These are phyloP conservation scores for Erodium maritimum DNA, from an alignment of 345 rosid genomes.

Conservation along the genomic window DNA sequence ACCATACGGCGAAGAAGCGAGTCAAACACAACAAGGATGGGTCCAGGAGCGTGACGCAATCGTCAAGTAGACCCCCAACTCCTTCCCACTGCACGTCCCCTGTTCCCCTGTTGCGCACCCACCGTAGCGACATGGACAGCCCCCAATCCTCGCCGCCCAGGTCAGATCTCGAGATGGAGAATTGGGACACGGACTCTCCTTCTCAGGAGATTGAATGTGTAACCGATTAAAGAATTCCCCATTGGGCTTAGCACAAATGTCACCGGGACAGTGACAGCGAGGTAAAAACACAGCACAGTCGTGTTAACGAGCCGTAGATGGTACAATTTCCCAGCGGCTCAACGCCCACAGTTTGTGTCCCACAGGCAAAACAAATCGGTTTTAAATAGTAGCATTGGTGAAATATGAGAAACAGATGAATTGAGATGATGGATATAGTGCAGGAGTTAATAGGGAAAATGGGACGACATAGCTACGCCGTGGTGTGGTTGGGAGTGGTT, in stretches of 20 bases:
- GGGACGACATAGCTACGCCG: slow-evolving; percentile 26
- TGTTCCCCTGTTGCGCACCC: slow-evolving; percentile 39
- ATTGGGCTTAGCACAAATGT: too few species aligned
- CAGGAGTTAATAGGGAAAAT: slow-evolving; percentile 19
- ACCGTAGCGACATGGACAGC: slow-evolving; percentile 26
- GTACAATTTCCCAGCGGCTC: too few species aligned
- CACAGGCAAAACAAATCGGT: too few species aligned
- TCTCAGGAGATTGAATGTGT: too few species aligned
- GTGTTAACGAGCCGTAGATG: too few species aligned
- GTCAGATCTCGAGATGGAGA: slow-evolving; percentile 23
- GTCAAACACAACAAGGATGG: slow-evolving; percentile 35
- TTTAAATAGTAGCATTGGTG: too few species aligned
- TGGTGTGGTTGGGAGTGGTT: slow-evolving; percentile 18
- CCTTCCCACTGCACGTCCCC: slow-evolving; percentile 56
- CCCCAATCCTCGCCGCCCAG: slow-evolving; percentile 21
- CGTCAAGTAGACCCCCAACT: slow-evolving; percentile 52
- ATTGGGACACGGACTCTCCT: slow-evolving; percentile 21
- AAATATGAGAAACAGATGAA: background rate
- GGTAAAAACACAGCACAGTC: too few species aligned
- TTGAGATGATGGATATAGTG: slow-evolving; percentile 14
- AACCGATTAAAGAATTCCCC: too few species aligned
- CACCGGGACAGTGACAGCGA: too few species aligned
- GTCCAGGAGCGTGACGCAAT: slow-evolving; percentile 25
- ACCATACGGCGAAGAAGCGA: slow-evolving; percentile 58
- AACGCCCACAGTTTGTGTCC: too few species aligned